Conservation (phyloP, 108 stramenopile species). For the Nannochloropsis salina region DNA sequence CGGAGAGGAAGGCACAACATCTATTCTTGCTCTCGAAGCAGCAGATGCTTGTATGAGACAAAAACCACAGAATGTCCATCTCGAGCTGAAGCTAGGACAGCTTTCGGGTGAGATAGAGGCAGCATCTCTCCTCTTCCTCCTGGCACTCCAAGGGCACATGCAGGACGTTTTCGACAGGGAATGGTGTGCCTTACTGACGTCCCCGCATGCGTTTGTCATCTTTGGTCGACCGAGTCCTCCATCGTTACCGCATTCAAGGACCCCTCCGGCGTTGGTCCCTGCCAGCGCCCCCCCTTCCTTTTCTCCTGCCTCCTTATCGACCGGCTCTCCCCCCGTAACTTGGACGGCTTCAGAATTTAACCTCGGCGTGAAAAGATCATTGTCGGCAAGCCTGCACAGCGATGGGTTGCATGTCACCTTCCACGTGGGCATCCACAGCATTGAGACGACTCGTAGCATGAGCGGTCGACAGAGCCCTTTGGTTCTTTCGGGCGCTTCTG, state of each 20-base stretch:
- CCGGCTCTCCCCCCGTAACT: background rate
- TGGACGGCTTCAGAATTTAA: background rate
- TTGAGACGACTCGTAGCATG: background rate
- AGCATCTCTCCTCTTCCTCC: background rate
- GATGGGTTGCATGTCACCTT: background rate
- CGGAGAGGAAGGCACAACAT: background rate
- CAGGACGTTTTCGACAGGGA: background rate
- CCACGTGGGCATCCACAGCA: background rate
- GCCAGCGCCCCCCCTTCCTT: background rate
- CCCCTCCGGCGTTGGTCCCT: background rate
- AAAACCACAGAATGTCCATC: background rate
- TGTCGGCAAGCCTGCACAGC: background rate
- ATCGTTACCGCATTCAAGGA: background rate
- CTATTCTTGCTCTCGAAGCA: background rate
- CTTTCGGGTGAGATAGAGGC: background rate
- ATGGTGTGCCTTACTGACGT: background rate
- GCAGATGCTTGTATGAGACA: background rate
- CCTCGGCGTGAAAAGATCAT: background rate
- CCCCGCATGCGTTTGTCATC: background rate
- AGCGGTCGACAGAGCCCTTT: background rate
- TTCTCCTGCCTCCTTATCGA: background rate
- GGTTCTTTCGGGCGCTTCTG: too few relatives aligned
- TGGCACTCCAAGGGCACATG: background rate
- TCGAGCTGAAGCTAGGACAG: background rate
- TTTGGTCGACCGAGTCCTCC: background rate